Evolutionary conservation across 768 basidiomycete genomes (phyloP), one percentile per base, ranked within the genome.

Genomic region (Lentinula boryana): DNA sequence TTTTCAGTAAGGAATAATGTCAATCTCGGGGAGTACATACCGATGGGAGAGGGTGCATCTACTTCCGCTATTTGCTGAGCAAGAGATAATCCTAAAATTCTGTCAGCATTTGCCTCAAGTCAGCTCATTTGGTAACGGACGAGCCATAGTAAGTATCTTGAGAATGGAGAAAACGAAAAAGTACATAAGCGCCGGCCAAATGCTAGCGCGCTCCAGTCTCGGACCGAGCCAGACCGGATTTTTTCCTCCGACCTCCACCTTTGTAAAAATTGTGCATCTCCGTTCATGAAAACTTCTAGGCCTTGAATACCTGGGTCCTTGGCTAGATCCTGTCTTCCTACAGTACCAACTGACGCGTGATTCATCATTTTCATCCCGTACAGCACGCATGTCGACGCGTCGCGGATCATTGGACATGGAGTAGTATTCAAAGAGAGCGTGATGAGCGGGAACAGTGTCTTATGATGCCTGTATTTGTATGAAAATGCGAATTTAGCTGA

Each of bases 51-150:
- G 21, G 86, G 74, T 56, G 90, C 84, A 51, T 91, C 82, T 27
- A 98, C 83, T 68, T 88, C 82, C 40, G 88, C 88, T 44, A 97
- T 84, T 68, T 96, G 93, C 69, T 95, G 83, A 3, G 84, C 86
- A 27, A 91, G 80, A 3, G 88, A 85, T 38, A 88, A 70, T 38
- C 56, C 56, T 58, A 18, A 56, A 27, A 21, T 18, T 9, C 4
- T 56, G 36, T 56, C 5, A 56, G 36, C 13, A 0, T 38, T 18
- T 21, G 36, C n/a, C 50, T 2, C 12, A 18, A 51, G 4, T 51
- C 18, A 13, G 15, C 32, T 7, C 32, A 35, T 16, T 16, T 35
- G 6, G 6, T 33, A 16, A 56, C 54, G 35, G 21, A 56, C 54
- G 35, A 56, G 36, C 54, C 33, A 56, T 56, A 21, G 21, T 32